These are phyloP conservation scores for Neurospora sp. DNA, from an alignment of 495 filamentous ascomycete genomes.

Conservation along the genomic window DNA sequence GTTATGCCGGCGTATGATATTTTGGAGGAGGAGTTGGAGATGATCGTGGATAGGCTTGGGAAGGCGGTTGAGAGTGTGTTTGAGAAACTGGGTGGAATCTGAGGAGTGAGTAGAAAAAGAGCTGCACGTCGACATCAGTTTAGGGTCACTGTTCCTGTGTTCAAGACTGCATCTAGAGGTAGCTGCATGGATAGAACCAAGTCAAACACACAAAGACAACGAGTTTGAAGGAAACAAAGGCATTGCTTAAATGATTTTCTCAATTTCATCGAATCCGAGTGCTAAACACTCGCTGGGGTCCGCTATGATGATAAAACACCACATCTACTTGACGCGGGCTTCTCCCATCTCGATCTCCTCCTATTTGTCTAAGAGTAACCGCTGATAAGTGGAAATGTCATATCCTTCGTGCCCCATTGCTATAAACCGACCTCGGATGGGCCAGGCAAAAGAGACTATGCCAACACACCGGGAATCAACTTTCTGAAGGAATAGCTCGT, in stretches of 20 bases:
- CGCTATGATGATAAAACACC: background rate
- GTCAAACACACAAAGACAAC: background rate
- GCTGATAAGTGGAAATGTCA: background rate
- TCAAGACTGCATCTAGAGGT: background rate
- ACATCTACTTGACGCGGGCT: background rate
- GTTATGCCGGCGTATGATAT: constrained; percentile 38
- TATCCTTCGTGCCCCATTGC: background rate
- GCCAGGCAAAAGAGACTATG: background rate
- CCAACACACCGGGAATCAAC: background rate
- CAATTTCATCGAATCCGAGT: background rate
- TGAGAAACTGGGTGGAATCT: background rate
- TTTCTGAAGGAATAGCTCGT: background rate
- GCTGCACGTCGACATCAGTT: background rate
- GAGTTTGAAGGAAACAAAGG: background rate
- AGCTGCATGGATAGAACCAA: background rate
- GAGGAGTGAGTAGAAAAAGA: background rate
- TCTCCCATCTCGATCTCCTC: background rate
- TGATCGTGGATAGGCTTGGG: constrained; percentile 36
- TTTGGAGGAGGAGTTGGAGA: constrained; percentile 39
- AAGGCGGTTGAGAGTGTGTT: background rate
- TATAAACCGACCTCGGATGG: background rate
- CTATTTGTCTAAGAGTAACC: background rate
- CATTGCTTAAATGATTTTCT: background rate
- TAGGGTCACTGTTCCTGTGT: background rate
- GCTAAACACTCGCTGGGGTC: background rate